phyloP scores from a whole-genome alignment of 495 filamentous ascomycete genomes.

The Penicillium diatomitis region DNA sequence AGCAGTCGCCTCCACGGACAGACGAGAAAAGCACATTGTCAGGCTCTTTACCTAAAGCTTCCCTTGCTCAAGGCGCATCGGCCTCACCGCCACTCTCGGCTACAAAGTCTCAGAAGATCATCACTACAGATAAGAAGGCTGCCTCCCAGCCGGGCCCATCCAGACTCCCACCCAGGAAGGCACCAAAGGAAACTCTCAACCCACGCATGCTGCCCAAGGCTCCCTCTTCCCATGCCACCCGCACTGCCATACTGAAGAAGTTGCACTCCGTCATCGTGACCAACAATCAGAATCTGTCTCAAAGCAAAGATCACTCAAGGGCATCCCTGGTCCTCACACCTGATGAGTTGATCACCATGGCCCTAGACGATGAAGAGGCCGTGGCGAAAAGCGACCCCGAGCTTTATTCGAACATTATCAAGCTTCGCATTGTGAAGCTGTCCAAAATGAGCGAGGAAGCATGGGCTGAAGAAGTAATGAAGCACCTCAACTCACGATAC shows the following conservation, averaged over 20 bases:
- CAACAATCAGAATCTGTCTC: slow-evolving; percentile 51
- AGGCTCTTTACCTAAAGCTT: slow-evolving; percentile 4
- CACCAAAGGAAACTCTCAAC: slow-evolving; percentile 52
- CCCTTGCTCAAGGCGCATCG: slow-evolving; percentile 24
- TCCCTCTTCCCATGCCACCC: slow-evolving; percentile 60
- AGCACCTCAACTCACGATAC: slow-evolving; percentile 33
- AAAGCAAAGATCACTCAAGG: slow-evolving; percentile 44
- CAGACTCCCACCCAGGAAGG: slow-evolving; percentile 24
- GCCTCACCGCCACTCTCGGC: slow-evolving; percentile 30
- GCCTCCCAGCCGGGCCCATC: neutral
- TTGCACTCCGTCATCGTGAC: slow-evolving; percentile 66
- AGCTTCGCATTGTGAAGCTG: slow-evolving; percentile 62
- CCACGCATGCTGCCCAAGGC: slow-evolving; percentile 67
- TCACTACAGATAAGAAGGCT: slow-evolving; percentile 3
- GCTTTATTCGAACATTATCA: slow-evolving; percentile 77
- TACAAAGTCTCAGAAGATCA: slow-evolving; percentile 6
- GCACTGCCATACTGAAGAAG: slow-evolving; percentile 57
- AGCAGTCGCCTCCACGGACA: neutral
- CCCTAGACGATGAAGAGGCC: slow-evolving; percentile 79
- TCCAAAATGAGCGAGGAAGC: slow-evolving; percentile 59
- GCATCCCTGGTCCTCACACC: slow-evolving; percentile 51
- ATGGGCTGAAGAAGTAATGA: slow-evolving; percentile 48
- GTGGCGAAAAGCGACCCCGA: slow-evolving; percentile 52
- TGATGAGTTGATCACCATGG: slow-evolving; percentile 65
- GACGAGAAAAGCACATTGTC: neutral